Evolutionary conservation across 805 yeast genomes (phyloP).

Genomic region (Scheffersomyces stipitis): DNA sequence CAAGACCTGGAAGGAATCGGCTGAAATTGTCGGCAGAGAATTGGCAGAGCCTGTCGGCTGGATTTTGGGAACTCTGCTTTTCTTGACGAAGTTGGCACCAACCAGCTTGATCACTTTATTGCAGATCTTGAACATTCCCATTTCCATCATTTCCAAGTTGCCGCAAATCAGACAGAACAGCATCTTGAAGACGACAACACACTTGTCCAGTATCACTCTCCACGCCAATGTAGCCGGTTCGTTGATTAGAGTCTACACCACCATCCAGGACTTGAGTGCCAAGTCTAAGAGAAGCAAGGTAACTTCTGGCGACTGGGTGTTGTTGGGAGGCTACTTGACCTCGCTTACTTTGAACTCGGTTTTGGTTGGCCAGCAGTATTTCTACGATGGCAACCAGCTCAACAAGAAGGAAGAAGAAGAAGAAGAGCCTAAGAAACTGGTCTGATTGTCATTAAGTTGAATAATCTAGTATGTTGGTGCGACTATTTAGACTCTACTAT

Average conservation of each 20-base stretch:
- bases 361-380: constrained; percentile 35
- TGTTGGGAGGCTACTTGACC: constrained; percentile 39
- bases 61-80: constrained; percentile 25
- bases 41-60: constrained; percentile 26
- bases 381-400: constrained; percentile 11
- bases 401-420: constrained; percentile 4
- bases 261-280: constrained; percentile 29
- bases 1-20: constrained; percentile 1
- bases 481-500: background rate
- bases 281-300: constrained; percentile 14
- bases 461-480: constrained; percentile 1
- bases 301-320: constrained; percentile 25
- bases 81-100: constrained; percentile 35
- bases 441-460: constrained; percentile 4
- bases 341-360: constrained; percentile 34
- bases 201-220: constrained; percentile 38
- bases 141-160: constrained; percentile 35
- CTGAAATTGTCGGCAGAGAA: constrained; percentile 10
- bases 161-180: constrained; percentile 40
- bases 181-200: constrained; percentile 33
- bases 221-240: constrained; percentile 43
- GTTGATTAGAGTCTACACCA: constrained; percentile 39
- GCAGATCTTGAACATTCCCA: constrained; percentile 39
- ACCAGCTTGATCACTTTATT: constrained; percentile 23
- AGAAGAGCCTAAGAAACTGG: constrained; percentile 1